phyloP scores from a whole-genome alignment of 495 filamentous ascomycete genomes.

The Aspergillus wentii region DNA sequence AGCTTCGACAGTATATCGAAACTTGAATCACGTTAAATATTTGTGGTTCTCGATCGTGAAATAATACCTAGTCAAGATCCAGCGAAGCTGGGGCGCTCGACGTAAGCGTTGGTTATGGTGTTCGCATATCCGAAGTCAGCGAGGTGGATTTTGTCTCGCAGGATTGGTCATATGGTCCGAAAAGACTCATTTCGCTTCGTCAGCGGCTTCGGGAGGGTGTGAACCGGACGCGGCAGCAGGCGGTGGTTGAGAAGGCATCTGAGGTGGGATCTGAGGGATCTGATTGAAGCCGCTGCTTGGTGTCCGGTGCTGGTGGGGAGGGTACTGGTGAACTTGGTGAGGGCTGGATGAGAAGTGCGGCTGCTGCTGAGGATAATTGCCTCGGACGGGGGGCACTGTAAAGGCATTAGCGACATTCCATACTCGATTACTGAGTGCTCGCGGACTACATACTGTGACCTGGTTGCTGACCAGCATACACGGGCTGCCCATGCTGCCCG shows the following conservation, averaged over 20 bases:
- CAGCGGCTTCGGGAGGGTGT: constrained; percentile 41
- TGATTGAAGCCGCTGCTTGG: constrained; percentile 56
- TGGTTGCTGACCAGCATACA: constrained; percentile 58
- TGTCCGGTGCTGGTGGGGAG: constrained; percentile 54
- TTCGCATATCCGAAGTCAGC: constrained; percentile 1
- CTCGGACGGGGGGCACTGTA: constrained; percentile 54
- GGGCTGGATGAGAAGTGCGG: constrained; percentile 60
- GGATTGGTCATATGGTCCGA: too few relatives aligned
- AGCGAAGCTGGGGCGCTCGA: constrained; percentile 1
- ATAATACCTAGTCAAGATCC: constrained; percentile 1
- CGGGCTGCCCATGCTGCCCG: constrained; percentile 62
- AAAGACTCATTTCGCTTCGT: constrained; percentile 54
- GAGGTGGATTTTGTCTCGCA: constrained; percentile 5
- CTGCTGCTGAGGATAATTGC: constrained; percentile 53
- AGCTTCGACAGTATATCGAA: constrained; percentile 7
- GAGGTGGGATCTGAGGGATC: constrained; percentile 43
- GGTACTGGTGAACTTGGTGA: constrained; percentile 62
- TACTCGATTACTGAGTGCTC: too few relatives aligned
- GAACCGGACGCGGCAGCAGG: constrained; percentile 29
- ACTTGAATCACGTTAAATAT: constrained; percentile 2
- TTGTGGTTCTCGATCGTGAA: constrained; percentile 3
- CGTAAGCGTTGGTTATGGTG: not conserved
- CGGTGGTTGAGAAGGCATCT: constrained; percentile 37
- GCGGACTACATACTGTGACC: constrained; percentile 64
- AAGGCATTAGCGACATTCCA: constrained; percentile 28